Evolutionary conservation across 306 rosid species (phyloP).

Genomic region (Ammopiptanthus mongolicus): DNA sequence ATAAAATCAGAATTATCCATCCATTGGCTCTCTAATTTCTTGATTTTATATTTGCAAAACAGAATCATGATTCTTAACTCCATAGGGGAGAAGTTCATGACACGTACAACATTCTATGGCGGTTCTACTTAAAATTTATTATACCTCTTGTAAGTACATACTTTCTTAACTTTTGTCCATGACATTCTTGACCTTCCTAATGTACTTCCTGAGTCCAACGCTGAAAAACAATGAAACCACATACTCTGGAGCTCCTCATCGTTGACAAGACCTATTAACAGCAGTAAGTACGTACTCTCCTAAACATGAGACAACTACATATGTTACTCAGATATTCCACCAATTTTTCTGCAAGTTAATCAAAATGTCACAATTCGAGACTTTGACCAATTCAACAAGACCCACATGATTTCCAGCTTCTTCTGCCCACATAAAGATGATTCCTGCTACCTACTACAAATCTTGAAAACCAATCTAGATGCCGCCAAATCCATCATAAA

Average conservation of each 20-base stretch:
- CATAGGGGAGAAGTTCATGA: background rate
- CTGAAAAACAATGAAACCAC: background rate
- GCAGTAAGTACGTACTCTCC: background rate
- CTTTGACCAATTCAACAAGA: background rate
- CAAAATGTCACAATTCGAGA: background rate
- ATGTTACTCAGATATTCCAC: background rate
- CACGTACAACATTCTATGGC: background rate
- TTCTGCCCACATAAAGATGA: background rate
- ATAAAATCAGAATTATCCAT: background rate
- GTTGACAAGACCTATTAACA: background rate
- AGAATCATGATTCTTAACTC: background rate
- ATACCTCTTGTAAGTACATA: background rate
- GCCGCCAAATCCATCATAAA: slow-evolving; percentile 1
- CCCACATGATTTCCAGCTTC: background rate
- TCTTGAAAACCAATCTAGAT: slow-evolving; percentile 2
- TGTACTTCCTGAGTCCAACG: background rate
- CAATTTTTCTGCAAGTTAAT: slow-evolving; percentile 8
- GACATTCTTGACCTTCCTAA: background rate
- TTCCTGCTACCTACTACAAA: background rate
- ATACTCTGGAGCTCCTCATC: background rate
- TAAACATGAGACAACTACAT: slow-evolving; percentile 1
- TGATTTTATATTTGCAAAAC: background rate
- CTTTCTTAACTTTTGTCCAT: background rate
- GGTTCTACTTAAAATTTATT: background rate
- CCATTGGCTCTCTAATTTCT: background rate